phyloP scores from a whole-genome alignment of 495 filamentous ascomycete species.

The Amphirosellinia nigrospora region DNA sequence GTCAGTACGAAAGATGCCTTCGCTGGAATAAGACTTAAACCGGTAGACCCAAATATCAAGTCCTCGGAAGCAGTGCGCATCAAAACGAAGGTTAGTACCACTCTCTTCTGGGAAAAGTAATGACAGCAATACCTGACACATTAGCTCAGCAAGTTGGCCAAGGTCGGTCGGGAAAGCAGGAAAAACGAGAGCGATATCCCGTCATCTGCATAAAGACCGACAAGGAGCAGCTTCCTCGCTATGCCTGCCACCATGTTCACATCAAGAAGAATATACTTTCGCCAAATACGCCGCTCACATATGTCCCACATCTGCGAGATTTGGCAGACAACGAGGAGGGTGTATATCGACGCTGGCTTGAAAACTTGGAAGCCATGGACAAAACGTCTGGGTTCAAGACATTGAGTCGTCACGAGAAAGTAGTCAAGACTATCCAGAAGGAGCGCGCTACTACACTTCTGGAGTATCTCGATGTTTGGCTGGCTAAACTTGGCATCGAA shows the following conservation, averaged over 20 bases:
- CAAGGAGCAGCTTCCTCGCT: conserved; percentile 47
- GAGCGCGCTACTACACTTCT: conserved; percentile 51
- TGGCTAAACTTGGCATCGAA: conserved; percentile 47
- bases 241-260: conserved; percentile 57
- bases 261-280: conserved; percentile 56
- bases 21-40: conserved; percentile 43
- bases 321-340: conserved; percentile 52
- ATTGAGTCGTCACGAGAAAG: conserved; percentile 47
- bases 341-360: conserved; percentile 53
- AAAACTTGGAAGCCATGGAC: conserved; percentile 56
- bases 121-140: conserved; percentile 19
- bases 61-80: conserved; percentile 42
- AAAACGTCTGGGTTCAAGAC: conserved; percentile 55
- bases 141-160: conserved; percentile 37
- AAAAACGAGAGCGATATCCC: conserved; percentile 42
- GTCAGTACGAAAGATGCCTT: conserved; percentile 47
- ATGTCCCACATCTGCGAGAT: conserved; percentile 55
- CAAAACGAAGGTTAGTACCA: conserved; percentile 47
- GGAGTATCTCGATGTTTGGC: conserved; percentile 53
- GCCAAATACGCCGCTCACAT: conserved; percentile 55
- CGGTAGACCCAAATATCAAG: conserved; percentile 24
- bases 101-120: neutral
- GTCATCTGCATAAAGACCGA: conserved; percentile 49
- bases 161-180: conserved; percentile 44
- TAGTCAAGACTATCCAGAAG: conserved; percentile 46